Conservation (phyloP, 2,329 filamentous ascomycete species). For the Lomentospora prolificans region DNA sequence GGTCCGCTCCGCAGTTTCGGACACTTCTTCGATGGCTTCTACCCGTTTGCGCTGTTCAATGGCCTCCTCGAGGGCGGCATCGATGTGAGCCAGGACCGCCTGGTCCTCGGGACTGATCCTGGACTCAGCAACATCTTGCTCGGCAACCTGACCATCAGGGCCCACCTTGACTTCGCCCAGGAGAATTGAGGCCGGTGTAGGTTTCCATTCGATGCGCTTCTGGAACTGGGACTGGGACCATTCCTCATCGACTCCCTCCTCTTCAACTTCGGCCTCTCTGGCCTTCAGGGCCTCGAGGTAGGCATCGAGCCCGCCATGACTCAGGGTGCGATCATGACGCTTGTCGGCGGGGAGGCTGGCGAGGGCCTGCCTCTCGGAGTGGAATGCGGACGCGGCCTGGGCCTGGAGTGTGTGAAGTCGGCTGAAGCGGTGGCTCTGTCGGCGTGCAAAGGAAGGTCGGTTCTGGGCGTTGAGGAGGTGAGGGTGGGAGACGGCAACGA, state of each 20-base stretch:
- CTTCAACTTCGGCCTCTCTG: slow-evolving; percentile 51
- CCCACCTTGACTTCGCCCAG: slow-evolving; percentile 51
- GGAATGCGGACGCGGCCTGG: slow-evolving; percentile 64
- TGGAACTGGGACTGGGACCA: slow-evolving; percentile 90
- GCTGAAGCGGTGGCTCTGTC: slow-evolving; percentile 43
- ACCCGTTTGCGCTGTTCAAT: slow-evolving; percentile 45
- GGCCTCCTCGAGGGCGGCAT: slow-evolving; percentile 75
- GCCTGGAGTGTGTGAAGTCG: slow-evolving; percentile 51
- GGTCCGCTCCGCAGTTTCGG: slow-evolving; percentile 23
- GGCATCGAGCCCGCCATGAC: slow-evolving; percentile 65
- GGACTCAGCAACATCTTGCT: slow-evolving; percentile 25
- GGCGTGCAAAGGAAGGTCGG: slow-evolving; percentile 51
- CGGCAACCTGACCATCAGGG: slow-evolving; percentile 24
- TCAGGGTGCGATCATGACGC: slow-evolving; percentile 33
- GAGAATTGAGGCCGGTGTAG: slow-evolving; percentile 43
- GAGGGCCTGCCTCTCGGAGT: slow-evolving; percentile 42
- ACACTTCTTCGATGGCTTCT: slow-evolving; percentile 34
- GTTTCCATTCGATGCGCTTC: slow-evolving; percentile 83
- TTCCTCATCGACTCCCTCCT: slow-evolving; percentile 60
- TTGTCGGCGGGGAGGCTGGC: slow-evolving; percentile 42
- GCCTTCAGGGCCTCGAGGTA: slow-evolving; percentile 89
- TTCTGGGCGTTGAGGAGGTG: slow-evolving; percentile 67
- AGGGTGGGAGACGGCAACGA: slow-evolving; percentile 85
- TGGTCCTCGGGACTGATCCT: slow-evolving; percentile 24
- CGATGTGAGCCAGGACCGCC: slow-evolving; percentile 66